A percentile compares a stretch with the other conserved stretches of the same genome.
Conservation (phyloP, 768 basidiomycete species). For the Boletus reticulatus region DNA sequence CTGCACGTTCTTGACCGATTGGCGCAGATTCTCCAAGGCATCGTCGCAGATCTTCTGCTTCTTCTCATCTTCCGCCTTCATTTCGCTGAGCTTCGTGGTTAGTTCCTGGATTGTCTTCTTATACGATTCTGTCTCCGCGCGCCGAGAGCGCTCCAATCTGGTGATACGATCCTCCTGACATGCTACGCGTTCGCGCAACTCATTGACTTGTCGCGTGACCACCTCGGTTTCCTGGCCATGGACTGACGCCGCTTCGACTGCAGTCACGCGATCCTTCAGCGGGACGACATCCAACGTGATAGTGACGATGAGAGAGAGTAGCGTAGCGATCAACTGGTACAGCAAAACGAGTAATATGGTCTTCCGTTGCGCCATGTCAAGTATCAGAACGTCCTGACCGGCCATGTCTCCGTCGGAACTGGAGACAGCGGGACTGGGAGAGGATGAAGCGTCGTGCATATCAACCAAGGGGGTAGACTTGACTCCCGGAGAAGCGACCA, state of each 20-base stretch:
- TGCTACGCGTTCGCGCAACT: slow-evolving; percentile 6
- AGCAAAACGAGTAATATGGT: slow-evolving; percentile 2
- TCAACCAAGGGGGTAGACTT: not conserved
- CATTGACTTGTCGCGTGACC: slow-evolving; percentile 6
- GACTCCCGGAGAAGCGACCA: not conserved
- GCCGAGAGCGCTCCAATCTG: slow-evolving; percentile 7
- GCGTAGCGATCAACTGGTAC: not conserved
- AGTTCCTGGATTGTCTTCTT: slow-evolving; percentile 14
- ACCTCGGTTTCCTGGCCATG: not conserved
- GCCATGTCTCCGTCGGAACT: not conserved
- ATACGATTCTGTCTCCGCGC: not conserved
- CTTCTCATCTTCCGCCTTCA: slow-evolving; percentile 4
- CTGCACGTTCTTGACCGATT: slow-evolving; percentile 1
- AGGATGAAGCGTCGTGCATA: not conserved
- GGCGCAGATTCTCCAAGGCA: slow-evolving; percentile 1
- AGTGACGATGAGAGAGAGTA: slow-evolving; percentile 2
- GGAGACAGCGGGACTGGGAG: not conserved
- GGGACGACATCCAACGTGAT: slow-evolving; percentile 12
- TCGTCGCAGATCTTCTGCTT: slow-evolving; percentile 2
- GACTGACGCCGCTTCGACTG: slow-evolving; percentile 5
- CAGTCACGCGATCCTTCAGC: slow-evolving; percentile 17
- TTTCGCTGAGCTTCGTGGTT: not conserved
- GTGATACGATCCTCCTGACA: slow-evolving; percentile 14
- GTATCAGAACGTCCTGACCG: not conserved
- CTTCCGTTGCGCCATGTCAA: slow-evolving; percentile 2